These are phyloP conservation scores for Andrographis paniculata DNA, from an alignment of 305 asterid species.

Conservation along the genomic window DNA sequence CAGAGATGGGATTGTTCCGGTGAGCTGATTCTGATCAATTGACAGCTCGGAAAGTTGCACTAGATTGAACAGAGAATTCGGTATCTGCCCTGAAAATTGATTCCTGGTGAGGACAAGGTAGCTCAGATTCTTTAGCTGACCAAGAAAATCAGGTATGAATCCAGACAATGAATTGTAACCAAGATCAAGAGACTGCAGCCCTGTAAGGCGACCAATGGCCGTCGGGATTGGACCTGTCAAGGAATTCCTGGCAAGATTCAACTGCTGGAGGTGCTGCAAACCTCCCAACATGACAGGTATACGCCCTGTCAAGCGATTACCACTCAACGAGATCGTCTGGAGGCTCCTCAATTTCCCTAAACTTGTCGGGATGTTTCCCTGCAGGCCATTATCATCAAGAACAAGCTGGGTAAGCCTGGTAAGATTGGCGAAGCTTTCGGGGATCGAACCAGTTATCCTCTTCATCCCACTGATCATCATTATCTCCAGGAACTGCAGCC, in stretches of 20 bases:
- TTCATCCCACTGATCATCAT: constrained; percentile 78
- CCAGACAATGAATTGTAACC: constrained; percentile 68
- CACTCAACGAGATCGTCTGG: constrained; percentile 50
- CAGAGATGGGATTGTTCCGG: constrained; percentile 54
- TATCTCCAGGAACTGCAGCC: constrained; percentile 47
- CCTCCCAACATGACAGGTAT: constrained; percentile 55
- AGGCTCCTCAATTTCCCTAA: constrained; percentile 43
- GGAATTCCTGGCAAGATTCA: constrained; percentile 46
- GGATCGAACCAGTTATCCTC: constrained; percentile 47
- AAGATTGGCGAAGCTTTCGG: constrained; percentile 50
- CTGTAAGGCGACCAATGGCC: constrained; percentile 23
- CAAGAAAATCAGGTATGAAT: constrained; percentile 46
- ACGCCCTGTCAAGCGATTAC: constrained; percentile 51
- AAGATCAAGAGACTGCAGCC: constrained; percentile 56
- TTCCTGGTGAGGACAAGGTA: constrained; percentile 65
- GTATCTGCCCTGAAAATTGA: constrained; percentile 58
- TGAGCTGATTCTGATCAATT: constrained; percentile 57
- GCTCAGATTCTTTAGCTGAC: constrained; percentile 42
- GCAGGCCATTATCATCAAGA: constrained; percentile 67
- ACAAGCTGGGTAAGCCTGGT: constrained; percentile 50
- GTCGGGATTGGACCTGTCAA: constrained; percentile 50
- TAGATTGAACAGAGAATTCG: constrained; percentile 40
- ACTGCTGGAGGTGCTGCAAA: constrained; percentile 42
- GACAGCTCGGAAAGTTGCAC: constrained; percentile 56
- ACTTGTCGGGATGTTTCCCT: constrained; percentile 53